phyloP scores from a whole-genome alignment of 2,329 filamentous ascomycete genomes.

The Aspergillus calidoustus region DNA sequence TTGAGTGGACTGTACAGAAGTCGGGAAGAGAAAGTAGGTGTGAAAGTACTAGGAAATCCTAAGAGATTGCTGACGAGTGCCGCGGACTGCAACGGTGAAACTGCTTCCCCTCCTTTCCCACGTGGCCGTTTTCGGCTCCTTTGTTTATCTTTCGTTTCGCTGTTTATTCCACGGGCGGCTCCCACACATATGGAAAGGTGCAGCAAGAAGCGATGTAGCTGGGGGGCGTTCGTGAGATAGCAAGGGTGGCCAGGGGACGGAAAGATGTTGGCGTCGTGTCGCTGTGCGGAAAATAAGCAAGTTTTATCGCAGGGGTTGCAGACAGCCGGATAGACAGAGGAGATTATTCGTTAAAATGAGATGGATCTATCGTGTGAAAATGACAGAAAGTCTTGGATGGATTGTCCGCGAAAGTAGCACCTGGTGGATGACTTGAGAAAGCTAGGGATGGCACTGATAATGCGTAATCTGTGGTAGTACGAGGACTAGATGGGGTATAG shows the following conservation, averaged over 20 bases:
- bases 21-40: neutral
- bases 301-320: neutral
- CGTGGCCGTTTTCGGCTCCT: neutral
- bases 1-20: neutral
- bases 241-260: neutral
- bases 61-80: neutral
- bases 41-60: neutral
- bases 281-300: neutral
- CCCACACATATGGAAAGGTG: neutral
- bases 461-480: neutral
- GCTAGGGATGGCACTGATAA: constrained; percentile 7
- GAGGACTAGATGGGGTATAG: constrained; percentile 9
- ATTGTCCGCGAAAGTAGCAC: neutral
- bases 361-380: neutral
- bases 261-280: neutral
- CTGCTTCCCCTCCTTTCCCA: constrained; percentile 10
- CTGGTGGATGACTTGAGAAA: neutral
- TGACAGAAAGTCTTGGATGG: neutral
- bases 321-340: neutral
- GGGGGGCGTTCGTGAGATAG: neutral
- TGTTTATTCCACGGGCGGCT: neutral
- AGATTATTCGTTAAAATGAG: neutral
- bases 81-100: constrained; percentile 5
- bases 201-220: neutral
- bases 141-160: neutral